phyloP scores from a whole-genome alignment of 352 stramenopile genomes.

The Hyaloperonospora arabidopsidis region DNA sequence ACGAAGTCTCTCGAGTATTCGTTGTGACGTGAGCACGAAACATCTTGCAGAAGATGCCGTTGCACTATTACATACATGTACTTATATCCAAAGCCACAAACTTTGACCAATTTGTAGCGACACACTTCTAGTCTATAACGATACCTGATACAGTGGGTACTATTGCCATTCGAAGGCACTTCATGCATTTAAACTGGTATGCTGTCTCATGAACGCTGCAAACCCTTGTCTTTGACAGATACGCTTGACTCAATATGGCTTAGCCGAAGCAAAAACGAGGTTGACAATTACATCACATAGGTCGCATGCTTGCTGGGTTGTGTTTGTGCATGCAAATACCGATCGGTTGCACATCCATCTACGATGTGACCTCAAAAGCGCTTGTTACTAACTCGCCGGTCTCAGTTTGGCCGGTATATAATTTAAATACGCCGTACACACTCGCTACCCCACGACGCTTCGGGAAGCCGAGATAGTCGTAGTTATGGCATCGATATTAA shows the following conservation, averaged over 20 bases:
- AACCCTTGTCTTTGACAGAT: no score
- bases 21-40: neutral
- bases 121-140: neutral
- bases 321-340: constrained; percentile 32
- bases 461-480: constrained; percentile 14
- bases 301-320: constrained; percentile 16
- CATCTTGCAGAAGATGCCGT: neutral
- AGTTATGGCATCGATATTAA: constrained; percentile 15
- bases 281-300: neutral
- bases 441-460: constrained; percentile 16
- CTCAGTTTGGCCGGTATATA: constrained; percentile 29
- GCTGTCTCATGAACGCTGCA: no score
- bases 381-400: constrained; percentile 35
- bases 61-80: neutral
- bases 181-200: no score
- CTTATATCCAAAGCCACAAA: neutral
- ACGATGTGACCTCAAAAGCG: constrained; percentile 28
- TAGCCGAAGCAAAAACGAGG: neutral
- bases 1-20: no score
- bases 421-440: constrained; percentile 41
- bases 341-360: constrained; percentile 22
- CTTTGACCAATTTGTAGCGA: neutral
- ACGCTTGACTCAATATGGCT: neutral
- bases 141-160: neutral
- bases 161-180: no score